phyloP scores from a whole-genome alignment of 495 filamentous ascomycete species.

The Cairneyella variabilis region DNA sequence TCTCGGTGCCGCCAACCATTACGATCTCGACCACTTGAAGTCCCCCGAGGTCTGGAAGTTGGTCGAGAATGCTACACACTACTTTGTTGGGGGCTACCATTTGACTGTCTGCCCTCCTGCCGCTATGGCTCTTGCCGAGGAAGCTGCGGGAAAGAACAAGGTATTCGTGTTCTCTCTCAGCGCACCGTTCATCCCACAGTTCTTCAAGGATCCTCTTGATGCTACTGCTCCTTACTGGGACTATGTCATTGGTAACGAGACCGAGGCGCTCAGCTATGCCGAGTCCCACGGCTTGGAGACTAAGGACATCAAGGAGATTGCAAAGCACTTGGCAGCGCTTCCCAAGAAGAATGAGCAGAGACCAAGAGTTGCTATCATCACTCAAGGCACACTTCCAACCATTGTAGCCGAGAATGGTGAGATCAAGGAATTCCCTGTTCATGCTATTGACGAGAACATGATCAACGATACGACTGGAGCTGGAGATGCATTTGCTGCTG shows the following conservation, averaged over 20 bases:
- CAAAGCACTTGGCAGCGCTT: slow-evolving; percentile 75
- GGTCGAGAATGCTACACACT: slow-evolving; percentile 81
- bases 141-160: slow-evolving; percentile 88
- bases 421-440: slow-evolving; percentile 74
- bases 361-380: slow-evolving; percentile 80
- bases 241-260: slow-evolving; percentile 96
- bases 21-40: slow-evolving; percentile 92
- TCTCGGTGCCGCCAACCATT: slow-evolving; percentile 92
- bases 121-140: slow-evolving; percentile 80
- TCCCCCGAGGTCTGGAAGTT: slow-evolving; percentile 84
- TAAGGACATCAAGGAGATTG: slow-evolving; percentile 81
- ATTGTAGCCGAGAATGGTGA: slow-evolving; percentile 71
- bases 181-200: slow-evolving; percentile 92
- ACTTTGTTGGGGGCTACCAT: slow-evolving; percentile 92
- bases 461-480: slow-evolving; percentile 97
- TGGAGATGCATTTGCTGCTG: slow-evolving; percentile 95
- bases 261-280: slow-evolving; percentile 82
- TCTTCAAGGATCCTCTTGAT: slow-evolving; percentile 96
- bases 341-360: slow-evolving; percentile 86
- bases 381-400: slow-evolving; percentile 88
- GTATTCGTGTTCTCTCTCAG: slow-evolving; percentile 83
- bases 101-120: slow-evolving; percentile 86
- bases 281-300: slow-evolving; percentile 68
- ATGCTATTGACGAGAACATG: slow-evolving; percentile 62
- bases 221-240: slow-evolving; percentile 85